Evolutionary conservation across 2,329 filamentous ascomycete species (phyloP).

Genomic region (Penicillium fuscoglaucum): DNA sequence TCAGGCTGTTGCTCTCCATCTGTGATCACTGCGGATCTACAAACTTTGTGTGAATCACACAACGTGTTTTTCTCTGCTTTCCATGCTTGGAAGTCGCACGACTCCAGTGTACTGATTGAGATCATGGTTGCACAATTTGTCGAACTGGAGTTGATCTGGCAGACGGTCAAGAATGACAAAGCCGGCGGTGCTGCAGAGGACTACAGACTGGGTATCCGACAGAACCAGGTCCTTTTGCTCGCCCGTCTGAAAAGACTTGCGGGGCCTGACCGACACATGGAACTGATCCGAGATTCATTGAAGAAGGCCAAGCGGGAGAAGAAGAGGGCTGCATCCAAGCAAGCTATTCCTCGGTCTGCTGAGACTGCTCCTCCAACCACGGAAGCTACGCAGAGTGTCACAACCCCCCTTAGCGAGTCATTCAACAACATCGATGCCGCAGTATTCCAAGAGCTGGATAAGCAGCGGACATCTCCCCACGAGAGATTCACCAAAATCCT

Average conservation of each 20-base stretch:
- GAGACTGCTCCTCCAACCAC: slow-evolving; percentile 36
- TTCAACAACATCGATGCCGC: slow-evolving; percentile 40
- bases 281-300: slow-evolving; percentile 61
- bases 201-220: slow-evolving; percentile 64
- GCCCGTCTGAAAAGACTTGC: slow-evolving; percentile 63
- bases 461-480: slow-evolving; percentile 38
- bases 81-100: slow-evolving; percentile 65
- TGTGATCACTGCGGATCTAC: slow-evolving; percentile 50
- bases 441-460: slow-evolving; percentile 38
- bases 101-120: slow-evolving; percentile 62
- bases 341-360: slow-evolving; percentile 59
- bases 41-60: slow-evolving; percentile 56
- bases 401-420: slow-evolving; percentile 43
- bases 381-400: slow-evolving; percentile 39
- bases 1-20: slow-evolving; percentile 40
- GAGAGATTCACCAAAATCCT: slow-evolving; percentile 54
- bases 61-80: slow-evolving; percentile 63
- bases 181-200: slow-evolving; percentile 63
- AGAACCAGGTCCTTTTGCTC: slow-evolving; percentile 64
- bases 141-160: slow-evolving; percentile 66
- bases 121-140: slow-evolving; percentile 68
- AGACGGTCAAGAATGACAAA: slow-evolving; percentile 64
- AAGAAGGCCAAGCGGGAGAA: slow-evolving; percentile 58
- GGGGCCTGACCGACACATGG: slow-evolving; percentile 60
- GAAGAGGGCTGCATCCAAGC: slow-evolving; percentile 53